Base-by-base conservation (phyloP, 148 eudicot species). In the Hydrangea macrophylla region DNA sequence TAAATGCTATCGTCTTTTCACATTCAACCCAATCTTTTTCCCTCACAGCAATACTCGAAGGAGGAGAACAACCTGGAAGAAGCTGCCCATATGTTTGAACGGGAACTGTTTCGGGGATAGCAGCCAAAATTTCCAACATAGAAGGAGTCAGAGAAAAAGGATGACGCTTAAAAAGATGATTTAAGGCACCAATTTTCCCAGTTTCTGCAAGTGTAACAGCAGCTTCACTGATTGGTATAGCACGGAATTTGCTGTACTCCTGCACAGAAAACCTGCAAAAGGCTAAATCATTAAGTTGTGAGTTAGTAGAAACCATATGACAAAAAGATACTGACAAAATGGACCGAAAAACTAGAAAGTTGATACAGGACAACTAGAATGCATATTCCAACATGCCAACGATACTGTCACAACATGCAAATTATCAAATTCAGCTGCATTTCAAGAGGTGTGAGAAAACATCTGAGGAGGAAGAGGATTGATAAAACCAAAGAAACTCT, bases 1-100 rank as follows among this genome's bases (percentile, higher is more conserved):
- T 73, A 68, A 74, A 83, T 31, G 53, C 68, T 37, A 81, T 76
- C 90, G 87, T 90, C 55, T 81, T 81, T 77, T 83, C 86, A 82
- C 97, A 88, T 74, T 94, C 98, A 78, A 94, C 96, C 98, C 98
- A 94, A 75, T 94, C 98, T 72, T 79, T 82, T 65, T 85, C 96
- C 72, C 98, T 82, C 67, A 88, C 68, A 80, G 71, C 51, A 73
- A 82, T 72, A 86, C 76, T 73, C 59, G 86, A 58, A 73, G 90
- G 96, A 54, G 92, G 88, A 75, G 96, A 78, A 71, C 72, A 73
- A 62, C 96, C 96, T 69, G 97, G 98, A 85, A 94, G 98, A 62
- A 94, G 92, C 69, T 90, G 98, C 30, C 84, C 84, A 81, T 94
- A 94, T 45, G 97, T 74, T 74, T 94, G 96, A 51, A 94, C 92